These are phyloP conservation scores for Hysterium pulicare DNA, from an alignment of 2,329 filamentous ascomycete species.

Conservation along the genomic window DNA sequence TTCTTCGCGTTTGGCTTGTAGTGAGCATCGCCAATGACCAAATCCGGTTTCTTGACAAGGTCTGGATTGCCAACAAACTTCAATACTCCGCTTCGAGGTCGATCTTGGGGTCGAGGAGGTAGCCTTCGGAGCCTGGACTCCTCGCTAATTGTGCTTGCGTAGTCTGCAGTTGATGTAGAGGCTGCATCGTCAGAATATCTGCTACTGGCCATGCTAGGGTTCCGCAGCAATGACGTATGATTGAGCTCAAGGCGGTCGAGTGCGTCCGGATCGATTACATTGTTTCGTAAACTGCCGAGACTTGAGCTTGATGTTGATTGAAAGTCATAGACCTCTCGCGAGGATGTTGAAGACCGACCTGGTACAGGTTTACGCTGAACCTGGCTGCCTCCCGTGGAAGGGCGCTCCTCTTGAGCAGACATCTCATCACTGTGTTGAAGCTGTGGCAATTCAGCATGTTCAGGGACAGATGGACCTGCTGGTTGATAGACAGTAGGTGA, in stretches of 20 bases:
- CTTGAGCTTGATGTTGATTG: constrained; percentile 40
- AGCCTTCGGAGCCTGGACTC: constrained; percentile 37
- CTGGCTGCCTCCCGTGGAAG: constrained; percentile 21
- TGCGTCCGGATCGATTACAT: constrained; percentile 44
- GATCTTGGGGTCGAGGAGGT: constrained; percentile 56
- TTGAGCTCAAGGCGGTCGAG: constrained; percentile 38
- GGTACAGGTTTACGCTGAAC: constrained; percentile 40
- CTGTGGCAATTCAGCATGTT: constrained; percentile 28
- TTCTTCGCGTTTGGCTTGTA: constrained; percentile 29
- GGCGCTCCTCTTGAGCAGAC: constrained; percentile 19
- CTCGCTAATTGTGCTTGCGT: constrained; percentile 62
- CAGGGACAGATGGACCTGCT: constrained; percentile 33
- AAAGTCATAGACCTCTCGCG: constrained; percentile 30
- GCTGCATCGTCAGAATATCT: constrained; percentile 64
- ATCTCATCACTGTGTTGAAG: constrained; percentile 21
- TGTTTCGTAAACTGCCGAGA: constrained; percentile 42
- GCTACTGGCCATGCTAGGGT: constrained; percentile 43
- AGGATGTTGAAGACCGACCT: constrained; percentile 40
- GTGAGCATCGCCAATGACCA: constrained; percentile 47
- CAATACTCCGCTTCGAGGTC: constrained; percentile 73
- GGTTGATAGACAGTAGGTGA: constrained; percentile 28
- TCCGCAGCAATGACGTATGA: constrained; percentile 23
- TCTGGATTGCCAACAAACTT: constrained; percentile 67
- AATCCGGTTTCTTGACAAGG: constrained; percentile 38
- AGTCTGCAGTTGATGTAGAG: constrained; percentile 69